Evolutionary conservation across 495 filamentous ascomycete species (phyloP).

Genomic region (Aspergillus nidulans): DNA sequence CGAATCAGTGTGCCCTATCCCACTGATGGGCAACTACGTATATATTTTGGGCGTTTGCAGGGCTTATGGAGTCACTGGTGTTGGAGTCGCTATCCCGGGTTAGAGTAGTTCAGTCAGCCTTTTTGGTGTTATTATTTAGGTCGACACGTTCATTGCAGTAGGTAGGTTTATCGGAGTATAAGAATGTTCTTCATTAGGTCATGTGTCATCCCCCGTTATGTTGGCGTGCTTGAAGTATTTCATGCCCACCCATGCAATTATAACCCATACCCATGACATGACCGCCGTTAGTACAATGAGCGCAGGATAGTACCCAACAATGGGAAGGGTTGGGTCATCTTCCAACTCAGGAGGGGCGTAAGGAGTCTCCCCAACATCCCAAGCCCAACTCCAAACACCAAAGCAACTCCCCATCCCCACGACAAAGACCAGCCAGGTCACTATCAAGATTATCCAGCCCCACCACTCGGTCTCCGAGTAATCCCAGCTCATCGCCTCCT

Average conservation of each 20-base stretch:
- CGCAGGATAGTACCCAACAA: slow-evolving; percentile 95
- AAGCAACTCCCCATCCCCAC: slow-evolving; percentile 93
- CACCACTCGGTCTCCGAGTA: slow-evolving; percentile 93
- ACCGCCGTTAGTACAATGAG: slow-evolving; percentile 86
- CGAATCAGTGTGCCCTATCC: slow-evolving; percentile 20
- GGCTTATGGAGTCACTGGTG: slow-evolving; percentile 3
- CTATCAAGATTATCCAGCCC: slow-evolving; percentile 86
- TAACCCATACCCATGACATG: slow-evolving; percentile 99
- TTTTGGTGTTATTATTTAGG: slow-evolving; percentile 1
- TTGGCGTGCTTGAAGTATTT: slow-evolving; percentile 98
- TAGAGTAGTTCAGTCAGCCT: not conserved
- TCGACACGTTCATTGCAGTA: not conserved
- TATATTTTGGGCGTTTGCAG: not conserved
- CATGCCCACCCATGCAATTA: slow-evolving; percentile 96
- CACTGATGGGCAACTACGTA: slow-evolving; percentile 3
- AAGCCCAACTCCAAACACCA: slow-evolving; percentile 99
- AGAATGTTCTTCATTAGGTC: slow-evolving; percentile 11
- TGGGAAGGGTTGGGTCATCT: slow-evolving; percentile 88
- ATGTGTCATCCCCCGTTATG: slow-evolving; percentile 59
- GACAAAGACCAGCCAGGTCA: slow-evolving; percentile 93
- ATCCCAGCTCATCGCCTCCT: slow-evolving; percentile 57
- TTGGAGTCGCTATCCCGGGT: slow-evolving; percentile 6
- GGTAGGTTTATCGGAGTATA: not conserved
- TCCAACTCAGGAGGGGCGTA: slow-evolving; percentile 90
- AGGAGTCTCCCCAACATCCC: slow-evolving; percentile 96